Percentiles rank a stretch among this genome's conserved stretches.
Conservation (phyloP, 2,329 filamentous ascomycete genomes). For the Fusarium dimerum region DNA sequence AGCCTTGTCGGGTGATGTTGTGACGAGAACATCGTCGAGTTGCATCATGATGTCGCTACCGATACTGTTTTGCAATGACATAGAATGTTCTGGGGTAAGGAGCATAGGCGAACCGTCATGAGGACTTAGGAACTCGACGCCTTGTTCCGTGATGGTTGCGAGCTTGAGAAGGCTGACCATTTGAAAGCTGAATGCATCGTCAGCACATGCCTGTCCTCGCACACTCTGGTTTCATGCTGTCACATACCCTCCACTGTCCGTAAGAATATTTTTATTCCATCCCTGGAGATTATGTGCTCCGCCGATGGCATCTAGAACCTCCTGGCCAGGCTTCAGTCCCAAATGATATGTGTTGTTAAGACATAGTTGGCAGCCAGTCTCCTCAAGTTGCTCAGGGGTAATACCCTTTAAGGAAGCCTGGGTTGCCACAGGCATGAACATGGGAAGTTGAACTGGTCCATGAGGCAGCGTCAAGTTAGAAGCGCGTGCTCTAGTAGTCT, state of each 20-base stretch:
- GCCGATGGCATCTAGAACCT: conserved; percentile 81
- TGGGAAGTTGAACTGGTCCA: conserved; percentile 83
- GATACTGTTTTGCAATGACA: conserved; percentile 93
- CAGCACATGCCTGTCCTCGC: conserved; percentile 1
- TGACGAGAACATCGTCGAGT: conserved; percentile 95
- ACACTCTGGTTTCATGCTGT: background rate
- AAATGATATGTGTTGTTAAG: conserved; percentile 98
- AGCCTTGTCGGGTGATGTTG: conserved; percentile 83
- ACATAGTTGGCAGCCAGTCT: conserved; percentile 85
- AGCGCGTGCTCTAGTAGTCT: conserved; percentile 94
- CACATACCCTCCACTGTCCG: conserved; percentile 69
- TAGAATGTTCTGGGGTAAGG: conserved; percentile 95
- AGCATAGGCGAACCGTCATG: conserved; percentile 97
- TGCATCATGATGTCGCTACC: conserved; percentile 99
- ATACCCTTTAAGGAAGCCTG: conserved; percentile 94
- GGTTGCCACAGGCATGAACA: conserved; percentile 98
- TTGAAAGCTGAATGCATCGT: conserved; percentile 72
- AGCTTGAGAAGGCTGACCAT: conserved; percentile 97
- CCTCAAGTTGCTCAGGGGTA: conserved; percentile 87
- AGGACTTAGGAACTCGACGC: conserved; percentile 92
- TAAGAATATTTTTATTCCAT: conserved; percentile 94
- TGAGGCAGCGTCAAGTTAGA: conserved; percentile 87
- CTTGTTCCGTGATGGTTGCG: conserved; percentile 91
- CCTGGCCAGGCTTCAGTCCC: conserved; percentile 90
- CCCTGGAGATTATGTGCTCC: conserved; percentile 93